phyloP scores from a whole-genome alignment of 1,139 yeast genomes.

The Debaryomyces psychrophilus region DNA sequence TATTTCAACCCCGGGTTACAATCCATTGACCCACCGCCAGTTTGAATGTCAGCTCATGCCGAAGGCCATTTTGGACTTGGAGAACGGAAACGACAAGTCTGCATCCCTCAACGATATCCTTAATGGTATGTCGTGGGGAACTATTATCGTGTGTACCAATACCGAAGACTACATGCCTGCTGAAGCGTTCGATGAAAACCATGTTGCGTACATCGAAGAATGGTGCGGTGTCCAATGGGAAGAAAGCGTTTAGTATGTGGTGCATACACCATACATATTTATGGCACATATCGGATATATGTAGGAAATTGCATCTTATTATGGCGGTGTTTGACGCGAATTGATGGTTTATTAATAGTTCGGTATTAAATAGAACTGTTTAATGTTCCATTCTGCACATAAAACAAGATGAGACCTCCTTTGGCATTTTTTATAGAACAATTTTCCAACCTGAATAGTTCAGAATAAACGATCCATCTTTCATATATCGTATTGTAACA shows the following conservation, averaged over 20 bases:
- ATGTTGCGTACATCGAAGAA: constrained; percentile 85
- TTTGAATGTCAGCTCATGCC: constrained; percentile 96
- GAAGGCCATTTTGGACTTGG: constrained; percentile 81
- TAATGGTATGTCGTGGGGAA: constrained; percentile 98
- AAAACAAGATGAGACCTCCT: constrained; percentile 6
- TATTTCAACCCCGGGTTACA: constrained; percentile 56
- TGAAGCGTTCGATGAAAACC: constrained; percentile 55
- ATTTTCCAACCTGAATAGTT: neutral
- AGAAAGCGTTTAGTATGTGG: constrained; percentile 37
- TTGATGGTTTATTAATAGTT: neutral
- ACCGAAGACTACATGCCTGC: constrained; percentile 66
- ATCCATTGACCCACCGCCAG: constrained; percentile 64
- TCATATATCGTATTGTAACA: too few species aligned
- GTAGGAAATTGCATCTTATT: neutral
- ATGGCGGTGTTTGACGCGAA: constrained; percentile 1
- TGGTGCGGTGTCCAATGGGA: constrained; percentile 98
- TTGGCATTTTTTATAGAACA: constrained; percentile 4
- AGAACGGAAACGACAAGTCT: constrained; percentile 39
- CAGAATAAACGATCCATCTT: too few species aligned
- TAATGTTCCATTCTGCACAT: constrained; percentile 1
- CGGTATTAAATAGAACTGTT: neutral
- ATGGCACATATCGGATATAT: neutral
- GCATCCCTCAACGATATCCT: constrained; percentile 45
- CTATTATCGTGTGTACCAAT: constrained; percentile 84
- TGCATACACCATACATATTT: neutral